Evolutionary conservation across 495 filamentous ascomycete species (phyloP).

Genomic region (Hypoxylon cercidicola): DNA sequence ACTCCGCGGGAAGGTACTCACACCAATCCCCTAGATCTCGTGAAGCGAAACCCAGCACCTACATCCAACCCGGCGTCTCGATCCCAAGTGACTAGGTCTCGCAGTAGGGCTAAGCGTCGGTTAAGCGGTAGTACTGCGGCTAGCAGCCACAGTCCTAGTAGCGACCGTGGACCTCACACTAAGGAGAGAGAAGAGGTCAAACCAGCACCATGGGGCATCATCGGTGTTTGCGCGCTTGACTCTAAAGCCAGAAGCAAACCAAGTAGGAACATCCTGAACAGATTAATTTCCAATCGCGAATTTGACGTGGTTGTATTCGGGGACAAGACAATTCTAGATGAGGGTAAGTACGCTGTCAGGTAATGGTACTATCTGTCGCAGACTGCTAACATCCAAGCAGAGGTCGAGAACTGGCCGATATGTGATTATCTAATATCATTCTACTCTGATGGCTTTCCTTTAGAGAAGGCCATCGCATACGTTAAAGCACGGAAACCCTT

Average conservation of each 20-base stretch:
- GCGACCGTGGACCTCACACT: constrained; percentile 58
- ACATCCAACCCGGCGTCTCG: constrained; percentile 43
- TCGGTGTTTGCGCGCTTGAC: constrained; percentile 96
- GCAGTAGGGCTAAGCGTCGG: constrained; percentile 77
- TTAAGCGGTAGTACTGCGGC: constrained; percentile 80
- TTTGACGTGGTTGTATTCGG: constrained; percentile 98
- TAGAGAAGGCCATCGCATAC: constrained; percentile 97
- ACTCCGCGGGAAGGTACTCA: constrained; percentile 53
- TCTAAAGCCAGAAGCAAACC: constrained; percentile 96
- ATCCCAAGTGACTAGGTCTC: constrained; percentile 66
- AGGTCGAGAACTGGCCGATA: constrained; percentile 77
- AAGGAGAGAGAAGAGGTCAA: constrained; percentile 62
- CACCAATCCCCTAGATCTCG: constrained; percentile 50
- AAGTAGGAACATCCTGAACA: constrained; percentile 92
- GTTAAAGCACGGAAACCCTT: constrained; percentile 91
- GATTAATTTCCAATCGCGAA: constrained; percentile 86
- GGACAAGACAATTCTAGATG: constrained; percentile 97
- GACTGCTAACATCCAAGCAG: constrained; percentile 49
- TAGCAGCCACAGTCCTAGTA: constrained; percentile 74
- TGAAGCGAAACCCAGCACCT: constrained; percentile 43
- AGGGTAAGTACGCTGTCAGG: constrained; percentile 63
- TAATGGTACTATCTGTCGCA: constrained; percentile 4
- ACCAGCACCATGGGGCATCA: constrained; percentile 65
- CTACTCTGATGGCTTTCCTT: constrained; percentile 95
- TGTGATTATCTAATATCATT: constrained; percentile 96